Evolutionary conservation across 1,284 basidiomycete species (phyloP), one percentile per base, ranked within the genome.

Genomic region (Crepidotus sp.): DNA sequence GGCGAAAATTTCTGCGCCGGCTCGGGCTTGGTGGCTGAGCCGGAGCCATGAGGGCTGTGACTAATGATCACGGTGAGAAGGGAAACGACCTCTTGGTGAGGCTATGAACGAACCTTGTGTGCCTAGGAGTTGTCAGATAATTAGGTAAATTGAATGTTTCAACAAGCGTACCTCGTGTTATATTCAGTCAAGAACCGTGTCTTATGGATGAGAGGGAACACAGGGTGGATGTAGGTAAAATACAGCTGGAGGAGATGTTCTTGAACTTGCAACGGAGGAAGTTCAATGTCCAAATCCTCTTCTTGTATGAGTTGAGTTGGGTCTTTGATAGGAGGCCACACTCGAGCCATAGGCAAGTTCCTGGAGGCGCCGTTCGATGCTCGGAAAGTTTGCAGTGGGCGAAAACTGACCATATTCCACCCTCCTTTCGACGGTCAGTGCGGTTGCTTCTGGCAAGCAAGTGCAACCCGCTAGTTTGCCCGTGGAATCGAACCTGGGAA

Each of bases 181-280:
- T 77, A 90, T 53, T 84, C 77, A 10, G 69, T 61, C 55, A 84
- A 61, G 61, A 92, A 90, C 17, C 76, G 71, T 15, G 65, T 64
- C 58, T 83, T 85, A 62, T 88, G 78, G 13, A 91, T 63, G 27
- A 88, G 70, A 10, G 86, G 87, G 53, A 84, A 80, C 37, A 80
- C 68, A 26, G 87, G 85, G 54, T 92, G 88, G 18, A 85, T 78
- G 57, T 87, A 84, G 6, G 74, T 76, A 62, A 90, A 91, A 60
- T 87, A 92, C 5, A 89, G 65, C 22, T 76, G 71, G 39, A 92
- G 62, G 6, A 92, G 67, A 38, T 71, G 73, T 41, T 81, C 74
- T 61, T 89, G 86, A 37, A 74, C 58, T 29, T 73, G 67, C 36
- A 68, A 49, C 33, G 78, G 61, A 44, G 83, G 83, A 39, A 88